Percentiles rank a stretch among this genome's conserved stretches.
These are phyloP conservation scores for Hypomontagnella monticulosa DNA, from an alignment of 495 filamentous ascomycete genomes.

Conservation along the genomic window DNA sequence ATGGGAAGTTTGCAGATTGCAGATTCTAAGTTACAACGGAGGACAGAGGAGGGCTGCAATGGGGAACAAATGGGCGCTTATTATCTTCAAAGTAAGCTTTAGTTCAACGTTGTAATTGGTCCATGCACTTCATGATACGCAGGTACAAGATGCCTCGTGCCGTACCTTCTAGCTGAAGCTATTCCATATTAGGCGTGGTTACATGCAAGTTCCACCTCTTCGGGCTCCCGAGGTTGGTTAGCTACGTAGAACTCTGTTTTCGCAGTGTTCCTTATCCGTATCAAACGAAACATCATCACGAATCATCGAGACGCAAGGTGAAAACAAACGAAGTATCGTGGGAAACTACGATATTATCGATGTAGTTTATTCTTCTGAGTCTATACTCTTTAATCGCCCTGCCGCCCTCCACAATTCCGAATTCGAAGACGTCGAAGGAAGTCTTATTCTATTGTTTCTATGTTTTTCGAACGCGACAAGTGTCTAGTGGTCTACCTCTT, in stretches of 20 bases:
- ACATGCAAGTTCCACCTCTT: neutral
- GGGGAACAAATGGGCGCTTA: constrained; percentile 28
- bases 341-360: constrained; percentile 21
- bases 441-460: constrained; percentile 4
- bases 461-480: neutral
- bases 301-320: neutral
- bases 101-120: too few relatives aligned
- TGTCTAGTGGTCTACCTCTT: constrained; percentile 4
- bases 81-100: neutral
- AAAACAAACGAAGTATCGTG: neutral
- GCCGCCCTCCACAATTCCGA: constrained; percentile 9
- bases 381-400: constrained; percentile 2
- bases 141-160: too few relatives aligned
- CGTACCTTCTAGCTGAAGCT: too few relatives aligned
- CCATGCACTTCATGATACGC: too few relatives aligned
- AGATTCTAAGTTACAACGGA: too few relatives aligned
- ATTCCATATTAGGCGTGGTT: neutral
- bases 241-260: too few relatives aligned
- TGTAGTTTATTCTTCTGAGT: constrained; percentile 12
- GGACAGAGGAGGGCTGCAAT: neutral
- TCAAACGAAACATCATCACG: too few relatives aligned
- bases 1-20: constrained; percentile 29
- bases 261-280: too few relatives aligned
- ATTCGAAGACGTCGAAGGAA: constrained; percentile 4
- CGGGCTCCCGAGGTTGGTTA: neutral